These are phyloP conservation scores for Rugonectria rugulosa DNA, from an alignment of 2,329 filamentous ascomycete species.

Conservation along the genomic window DNA sequence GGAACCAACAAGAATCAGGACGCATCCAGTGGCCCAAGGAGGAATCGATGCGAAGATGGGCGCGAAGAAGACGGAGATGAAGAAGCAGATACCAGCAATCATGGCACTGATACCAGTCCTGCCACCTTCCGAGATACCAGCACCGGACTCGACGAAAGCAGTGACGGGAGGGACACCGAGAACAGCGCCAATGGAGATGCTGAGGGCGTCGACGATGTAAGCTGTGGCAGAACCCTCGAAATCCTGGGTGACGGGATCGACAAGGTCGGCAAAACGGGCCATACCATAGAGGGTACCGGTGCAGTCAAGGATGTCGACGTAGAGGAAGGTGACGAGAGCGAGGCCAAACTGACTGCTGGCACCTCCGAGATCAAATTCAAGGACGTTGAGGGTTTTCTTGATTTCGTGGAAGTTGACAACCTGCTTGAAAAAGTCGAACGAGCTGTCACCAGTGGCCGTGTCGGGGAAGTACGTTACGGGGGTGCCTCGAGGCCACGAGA, in stretches of 20 bases:
- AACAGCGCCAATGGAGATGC: conserved; percentile 80
- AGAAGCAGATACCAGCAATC: conserved; percentile 80
- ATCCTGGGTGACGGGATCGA: conserved; percentile 84
- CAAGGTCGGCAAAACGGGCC: conserved; percentile 82
- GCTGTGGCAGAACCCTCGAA: conserved; percentile 86
- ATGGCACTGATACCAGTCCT: conserved; percentile 86
- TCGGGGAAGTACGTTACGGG: conserved; percentile 83
- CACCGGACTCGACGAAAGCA: conserved; percentile 88
- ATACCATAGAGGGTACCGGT: conserved; percentile 90
- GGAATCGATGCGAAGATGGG: conserved; percentile 91
- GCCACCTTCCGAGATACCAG: conserved; percentile 87
- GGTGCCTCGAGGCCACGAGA: conserved; percentile 84
- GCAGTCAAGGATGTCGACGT: conserved; percentile 88
- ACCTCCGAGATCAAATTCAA: conserved; percentile 74
- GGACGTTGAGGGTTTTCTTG: conserved; percentile 70
- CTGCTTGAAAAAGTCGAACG: conserved; percentile 87
- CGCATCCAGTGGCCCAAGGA: conserved; percentile 87
- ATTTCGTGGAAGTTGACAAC: conserved; percentile 88
- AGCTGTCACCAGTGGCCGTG: conserved; percentile 69
- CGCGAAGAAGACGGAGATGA: conserved; percentile 87
- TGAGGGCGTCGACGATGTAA: conserved; percentile 82
- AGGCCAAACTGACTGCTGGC: conserved; percentile 81
- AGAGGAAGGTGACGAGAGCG: conserved; percentile 87
- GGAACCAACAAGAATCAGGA: conserved; percentile 85
- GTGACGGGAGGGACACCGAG: conserved; percentile 84